Evolutionary conservation across 331 rosid species (phyloP).

Genomic region (Malus hybrid): DNA sequence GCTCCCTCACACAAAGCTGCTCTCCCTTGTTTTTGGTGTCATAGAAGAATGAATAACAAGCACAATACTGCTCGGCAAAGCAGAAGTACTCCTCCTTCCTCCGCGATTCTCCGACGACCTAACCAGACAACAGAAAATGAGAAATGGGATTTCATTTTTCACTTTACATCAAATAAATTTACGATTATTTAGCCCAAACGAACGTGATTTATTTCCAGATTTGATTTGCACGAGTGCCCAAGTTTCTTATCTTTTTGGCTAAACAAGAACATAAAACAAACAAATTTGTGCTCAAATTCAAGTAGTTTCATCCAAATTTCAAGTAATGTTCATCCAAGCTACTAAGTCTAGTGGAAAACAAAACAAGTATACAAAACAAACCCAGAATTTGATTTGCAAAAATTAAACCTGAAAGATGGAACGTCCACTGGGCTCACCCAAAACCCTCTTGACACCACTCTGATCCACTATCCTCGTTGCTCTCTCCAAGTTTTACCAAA

Average conservation of each 20-base stretch:
- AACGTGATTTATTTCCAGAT: not conserved
- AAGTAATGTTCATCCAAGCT: not conserved
- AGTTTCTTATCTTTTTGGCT: not conserved
- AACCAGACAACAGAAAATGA: not conserved
- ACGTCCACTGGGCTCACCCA: slow-evolving; percentile 64
- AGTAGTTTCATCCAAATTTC: not conserved
- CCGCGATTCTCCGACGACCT: slow-evolving; percentile 82
- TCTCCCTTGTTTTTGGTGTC: slow-evolving; percentile 78
- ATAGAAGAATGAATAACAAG: slow-evolving; percentile 80
- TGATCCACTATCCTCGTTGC: slow-evolving; percentile 82
- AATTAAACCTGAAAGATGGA: slow-evolving; percentile 66
- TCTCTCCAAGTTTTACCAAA: slow-evolving; percentile 88
- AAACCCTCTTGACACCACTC: slow-evolving; percentile 67
- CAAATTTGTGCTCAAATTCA: not conserved
- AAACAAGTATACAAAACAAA: not conserved
- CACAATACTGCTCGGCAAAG: slow-evolving; percentile 71
- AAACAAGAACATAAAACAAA: not conserved
- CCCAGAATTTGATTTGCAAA: not conserved
- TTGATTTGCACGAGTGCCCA: not conserved
- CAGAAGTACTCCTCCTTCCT: slow-evolving; percentile 78
- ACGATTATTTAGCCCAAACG: not conserved
- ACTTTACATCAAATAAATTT: not conserved
- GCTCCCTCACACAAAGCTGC: slow-evolving; percentile 81
- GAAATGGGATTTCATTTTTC: not conserved
- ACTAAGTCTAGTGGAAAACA: not conserved